Conservation (phyloP, 345 rosid genomes). For the Firmiana major region DNA sequence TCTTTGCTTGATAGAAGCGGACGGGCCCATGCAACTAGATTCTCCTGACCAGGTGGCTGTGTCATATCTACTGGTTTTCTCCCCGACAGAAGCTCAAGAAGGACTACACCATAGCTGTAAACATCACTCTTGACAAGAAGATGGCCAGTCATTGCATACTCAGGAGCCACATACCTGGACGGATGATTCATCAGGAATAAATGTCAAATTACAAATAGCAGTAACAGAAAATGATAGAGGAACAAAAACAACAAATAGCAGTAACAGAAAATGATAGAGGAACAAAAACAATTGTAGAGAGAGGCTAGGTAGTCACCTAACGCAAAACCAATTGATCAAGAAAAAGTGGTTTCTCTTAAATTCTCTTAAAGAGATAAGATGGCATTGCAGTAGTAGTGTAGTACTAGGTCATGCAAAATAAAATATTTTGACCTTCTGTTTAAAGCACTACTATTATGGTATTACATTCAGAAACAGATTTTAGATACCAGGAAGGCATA, state of each 20-base stretch:
- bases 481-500: not conserved
- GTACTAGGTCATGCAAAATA: not conserved
- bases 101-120: constrained; percentile 97
- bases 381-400: not conserved
- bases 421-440: not conserved
- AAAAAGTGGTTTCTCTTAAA: not conserved
- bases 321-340: not conserved
- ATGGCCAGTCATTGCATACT: constrained; percentile 99
- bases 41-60: constrained; percentile 86
- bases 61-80: constrained; percentile 91
- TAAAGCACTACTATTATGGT: not conserved
- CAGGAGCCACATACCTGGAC: constrained; percentile 72
- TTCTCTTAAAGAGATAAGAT: not conserved
- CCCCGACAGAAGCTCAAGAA: constrained; percentile 88
- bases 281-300: not conserved
- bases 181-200: constrained; percentile 6
- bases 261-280: not conserved
- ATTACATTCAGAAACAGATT: not conserved
- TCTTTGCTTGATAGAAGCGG: constrained; percentile 71
- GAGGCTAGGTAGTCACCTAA: not conserved
- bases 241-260: not conserved
- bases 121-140: constrained; percentile 98
- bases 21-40: constrained; percentile 88
- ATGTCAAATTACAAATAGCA: not conserved
- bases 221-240: not conserved